A percentile compares a stretch with the other conserved stretches of the same genome.
Conservation (phyloP, 2,329 filamentous ascomycete species). For the Microascus cirrosus region DNA sequence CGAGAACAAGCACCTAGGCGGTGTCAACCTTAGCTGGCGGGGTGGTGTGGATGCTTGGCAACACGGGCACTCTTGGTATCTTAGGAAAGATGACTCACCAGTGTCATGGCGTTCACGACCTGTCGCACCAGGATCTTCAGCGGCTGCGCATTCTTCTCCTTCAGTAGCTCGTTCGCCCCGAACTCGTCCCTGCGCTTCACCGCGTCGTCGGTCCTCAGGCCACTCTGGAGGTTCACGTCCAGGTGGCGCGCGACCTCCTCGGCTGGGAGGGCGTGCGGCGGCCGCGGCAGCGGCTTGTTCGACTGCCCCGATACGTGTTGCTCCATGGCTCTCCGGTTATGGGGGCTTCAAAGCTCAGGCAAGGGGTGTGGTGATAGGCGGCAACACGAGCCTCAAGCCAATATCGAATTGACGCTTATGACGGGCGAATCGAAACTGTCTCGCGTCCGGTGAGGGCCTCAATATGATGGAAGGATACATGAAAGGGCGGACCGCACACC, state of each 20-base stretch:
- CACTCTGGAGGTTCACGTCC: constrained; percentile 37
- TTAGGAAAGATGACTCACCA: constrained; percentile 17
- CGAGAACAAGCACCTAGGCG: constrained; percentile 37
- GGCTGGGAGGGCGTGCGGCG: constrained; percentile 44
- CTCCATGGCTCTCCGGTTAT: neutral
- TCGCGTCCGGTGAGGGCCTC: neutral
- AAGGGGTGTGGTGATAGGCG: neutral
- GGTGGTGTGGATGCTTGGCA: too few relatives aligned
- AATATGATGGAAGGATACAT: neutral
- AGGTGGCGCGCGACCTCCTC: constrained; percentile 40
- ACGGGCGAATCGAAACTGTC: neutral
- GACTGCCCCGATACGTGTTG: constrained; percentile 20
- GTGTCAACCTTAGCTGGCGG: too few relatives aligned
- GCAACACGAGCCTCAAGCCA: neutral
- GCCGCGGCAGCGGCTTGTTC: constrained; percentile 32
- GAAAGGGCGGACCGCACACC: neutral
- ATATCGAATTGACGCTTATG: neutral
- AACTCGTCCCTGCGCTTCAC: constrained; percentile 36
- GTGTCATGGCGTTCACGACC: constrained; percentile 47
- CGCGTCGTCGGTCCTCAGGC: constrained; percentile 40
- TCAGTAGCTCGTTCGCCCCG: constrained; percentile 45
- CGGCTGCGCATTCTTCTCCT: constrained; percentile 35
- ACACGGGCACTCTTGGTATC: too few relatives aligned
- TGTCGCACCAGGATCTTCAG: constrained; percentile 47
- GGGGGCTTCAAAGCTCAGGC: neutral